phyloP scores from a whole-genome alignment of 257 asterid species.

The Nicotiana tabacum region DNA sequence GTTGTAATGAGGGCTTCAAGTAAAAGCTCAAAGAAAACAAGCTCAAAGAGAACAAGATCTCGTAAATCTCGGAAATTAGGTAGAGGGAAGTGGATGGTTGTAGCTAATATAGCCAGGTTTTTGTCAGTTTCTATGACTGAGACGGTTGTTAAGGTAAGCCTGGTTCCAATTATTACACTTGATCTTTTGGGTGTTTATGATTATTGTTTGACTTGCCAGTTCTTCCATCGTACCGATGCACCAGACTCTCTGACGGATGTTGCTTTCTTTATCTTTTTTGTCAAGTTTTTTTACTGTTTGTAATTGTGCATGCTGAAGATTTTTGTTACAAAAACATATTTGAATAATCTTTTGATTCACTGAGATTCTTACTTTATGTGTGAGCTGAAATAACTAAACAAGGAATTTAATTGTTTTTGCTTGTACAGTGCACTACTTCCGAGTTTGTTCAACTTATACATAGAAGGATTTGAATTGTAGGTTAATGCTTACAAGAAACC shows the following conservation, averaged over 20 bases:
- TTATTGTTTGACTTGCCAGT: not conserved
- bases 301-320: not conserved
- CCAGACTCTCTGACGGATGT: not conserved
- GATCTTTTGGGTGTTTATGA: not conserved
- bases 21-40: conserved; percentile 40
- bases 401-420: not conserved
- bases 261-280: not conserved
- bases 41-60: conserved; percentile 40
- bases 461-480: not conserved
- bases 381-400: not conserved
- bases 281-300: not conserved
- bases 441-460: not conserved
- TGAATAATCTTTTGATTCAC: not conserved
- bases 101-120: conserved; percentile 86
- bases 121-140: conserved; percentile 80
- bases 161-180: not conserved
- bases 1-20: conserved; percentile 76
- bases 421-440: not conserved
- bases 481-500: not conserved
- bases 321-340: not conserved
- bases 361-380: not conserved
- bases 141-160: conserved; percentile 67
- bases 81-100: conserved; percentile 85
- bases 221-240: not conserved
- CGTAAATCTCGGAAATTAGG: conserved; percentile 67